Percentiles rank a stretch among this genome's conserved stretches.
Conservation (phyloP, 331 rosid species). For the Spiraea crenata region DNA sequence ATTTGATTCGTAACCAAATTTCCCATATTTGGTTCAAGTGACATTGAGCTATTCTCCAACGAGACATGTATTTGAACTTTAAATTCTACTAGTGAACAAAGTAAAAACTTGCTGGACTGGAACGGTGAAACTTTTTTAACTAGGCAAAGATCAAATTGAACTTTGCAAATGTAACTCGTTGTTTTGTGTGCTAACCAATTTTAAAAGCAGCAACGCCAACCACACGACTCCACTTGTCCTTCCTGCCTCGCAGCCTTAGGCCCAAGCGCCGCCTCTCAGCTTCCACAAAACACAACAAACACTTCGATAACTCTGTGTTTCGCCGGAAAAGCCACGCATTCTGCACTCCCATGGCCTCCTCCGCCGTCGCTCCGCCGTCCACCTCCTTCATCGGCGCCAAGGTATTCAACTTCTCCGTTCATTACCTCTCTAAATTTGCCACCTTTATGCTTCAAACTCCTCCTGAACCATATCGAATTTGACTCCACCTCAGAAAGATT, state of each 20-base stretch:
- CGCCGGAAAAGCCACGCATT: not conserved
- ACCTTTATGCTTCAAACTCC: not conserved
- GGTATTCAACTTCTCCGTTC: conserved; percentile 20
- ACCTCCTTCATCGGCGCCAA: conserved; percentile 31
- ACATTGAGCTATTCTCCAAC: no score
- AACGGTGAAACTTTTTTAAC: no score
- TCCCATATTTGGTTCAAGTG: no score
- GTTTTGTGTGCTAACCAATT: no score
- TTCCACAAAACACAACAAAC: not conserved
- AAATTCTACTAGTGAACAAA: no score
- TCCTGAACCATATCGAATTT: not conserved
- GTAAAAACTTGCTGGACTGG: no score
- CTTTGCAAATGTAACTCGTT: no score
- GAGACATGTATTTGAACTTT: no score
- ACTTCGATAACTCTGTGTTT: not conserved
- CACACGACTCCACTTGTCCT: not conserved
- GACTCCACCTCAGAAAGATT: conserved; percentile 45
- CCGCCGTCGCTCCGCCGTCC: conserved; percentile 35
- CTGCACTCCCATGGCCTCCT: conserved; percentile 38
- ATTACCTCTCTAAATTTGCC: not conserved
- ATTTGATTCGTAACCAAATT: no score
- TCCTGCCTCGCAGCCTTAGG: not conserved
- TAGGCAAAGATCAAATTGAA: no score
- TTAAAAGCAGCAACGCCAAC: not conserved
- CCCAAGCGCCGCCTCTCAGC: not conserved